Evolutionary conservation across 257 asterid species (phyloP).

Genomic region (Ehretia macrophylla): DNA sequence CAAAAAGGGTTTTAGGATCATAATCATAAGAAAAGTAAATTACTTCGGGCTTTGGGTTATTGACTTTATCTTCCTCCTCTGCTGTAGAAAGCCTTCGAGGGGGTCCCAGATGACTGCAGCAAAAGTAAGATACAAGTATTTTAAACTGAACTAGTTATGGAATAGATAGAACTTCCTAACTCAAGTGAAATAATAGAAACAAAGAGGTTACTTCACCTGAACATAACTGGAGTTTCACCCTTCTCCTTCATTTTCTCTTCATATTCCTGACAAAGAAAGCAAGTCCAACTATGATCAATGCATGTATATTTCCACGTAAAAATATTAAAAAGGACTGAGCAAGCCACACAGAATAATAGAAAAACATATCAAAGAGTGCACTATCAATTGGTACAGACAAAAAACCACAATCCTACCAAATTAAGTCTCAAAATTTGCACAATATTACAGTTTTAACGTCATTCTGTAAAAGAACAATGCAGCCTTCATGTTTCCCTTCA

Average conservation of each 20-base stretch:
- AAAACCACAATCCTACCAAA: too few species aligned
- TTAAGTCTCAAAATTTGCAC: too few species aligned
- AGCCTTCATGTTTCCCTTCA: too few species aligned
- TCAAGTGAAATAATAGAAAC: background rate
- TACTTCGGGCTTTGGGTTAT: slow-evolving; percentile 86
- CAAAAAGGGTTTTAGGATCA: background rate
- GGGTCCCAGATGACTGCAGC: slow-evolving; percentile 81
- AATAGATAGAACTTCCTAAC: slow-evolving; percentile 2
- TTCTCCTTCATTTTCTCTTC: slow-evolving; percentile 88
- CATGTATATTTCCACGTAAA: too few species aligned
- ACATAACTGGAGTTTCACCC: slow-evolving; percentile 98
- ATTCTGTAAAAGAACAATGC: too few species aligned
- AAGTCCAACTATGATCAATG: background rate
- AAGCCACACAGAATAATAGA: background rate
- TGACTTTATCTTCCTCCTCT: slow-evolving; percentile 87
- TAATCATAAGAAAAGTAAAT: slow-evolving; percentile 18
- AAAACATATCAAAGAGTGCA: background rate
- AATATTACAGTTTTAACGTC: too few species aligned
- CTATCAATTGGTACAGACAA: too few species aligned
- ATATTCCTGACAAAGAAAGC: slow-evolving; percentile 56
- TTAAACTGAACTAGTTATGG: too few species aligned
- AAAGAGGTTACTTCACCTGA: slow-evolving; percentile 59
- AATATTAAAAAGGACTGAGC: too few species aligned
- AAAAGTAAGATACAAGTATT: background rate
- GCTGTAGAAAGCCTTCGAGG: slow-evolving; percentile 70